Evolutionary conservation across 768 basidiomycete species (phyloP).

Genomic region (Leccinum variicolor): DNA sequence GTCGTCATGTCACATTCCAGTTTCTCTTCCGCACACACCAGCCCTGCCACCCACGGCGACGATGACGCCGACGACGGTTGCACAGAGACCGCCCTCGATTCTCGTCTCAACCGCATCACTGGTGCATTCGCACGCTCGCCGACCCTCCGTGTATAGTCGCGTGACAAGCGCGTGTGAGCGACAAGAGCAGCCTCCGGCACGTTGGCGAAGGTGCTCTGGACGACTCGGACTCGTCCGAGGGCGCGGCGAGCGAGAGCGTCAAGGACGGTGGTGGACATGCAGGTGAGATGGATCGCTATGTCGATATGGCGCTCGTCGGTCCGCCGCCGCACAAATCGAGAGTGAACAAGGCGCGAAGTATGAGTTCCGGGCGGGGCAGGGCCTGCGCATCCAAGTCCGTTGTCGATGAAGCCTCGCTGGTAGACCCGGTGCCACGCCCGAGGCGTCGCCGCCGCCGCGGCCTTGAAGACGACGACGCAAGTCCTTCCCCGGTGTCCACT

Average conservation of each 20-base stretch:
- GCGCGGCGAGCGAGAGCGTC: conserved; percentile 17
- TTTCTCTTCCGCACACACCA: conserved; percentile 31
- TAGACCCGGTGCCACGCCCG: background rate
- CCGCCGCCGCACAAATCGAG: conserved; percentile 7
- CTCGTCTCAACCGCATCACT: conserved; percentile 36
- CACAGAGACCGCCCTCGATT: conserved; percentile 38
- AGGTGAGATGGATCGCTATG: conserved; percentile 33
- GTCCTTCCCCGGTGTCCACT: conserved; percentile 57
- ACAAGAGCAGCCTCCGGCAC: conserved; percentile 49
- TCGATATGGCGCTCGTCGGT: conserved; percentile 24
- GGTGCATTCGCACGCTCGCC: no score
- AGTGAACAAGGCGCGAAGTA: conserved; percentile 38
- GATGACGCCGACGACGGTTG: conserved; percentile 46
- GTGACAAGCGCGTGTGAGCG: conserved; percentile 34
- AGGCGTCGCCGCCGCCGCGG: conserved; percentile 19
- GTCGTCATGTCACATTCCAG: conserved; percentile 45
- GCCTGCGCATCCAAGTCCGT: conserved; percentile 57
- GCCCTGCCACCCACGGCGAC: conserved; percentile 28
- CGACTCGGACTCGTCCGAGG: conserved; percentile 66
- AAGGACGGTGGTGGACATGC: conserved; percentile 13
- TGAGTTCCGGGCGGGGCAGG: conserved; percentile 22
- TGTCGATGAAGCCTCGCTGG: background rate
- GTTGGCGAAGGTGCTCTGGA: conserved; percentile 77
- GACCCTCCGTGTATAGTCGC: conserved; percentile 41
- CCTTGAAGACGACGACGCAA: conserved; percentile 47